Base-by-base conservation (phyloP, 2,329 filamentous ascomycete genomes). In the Alternaria triticina region DNA sequence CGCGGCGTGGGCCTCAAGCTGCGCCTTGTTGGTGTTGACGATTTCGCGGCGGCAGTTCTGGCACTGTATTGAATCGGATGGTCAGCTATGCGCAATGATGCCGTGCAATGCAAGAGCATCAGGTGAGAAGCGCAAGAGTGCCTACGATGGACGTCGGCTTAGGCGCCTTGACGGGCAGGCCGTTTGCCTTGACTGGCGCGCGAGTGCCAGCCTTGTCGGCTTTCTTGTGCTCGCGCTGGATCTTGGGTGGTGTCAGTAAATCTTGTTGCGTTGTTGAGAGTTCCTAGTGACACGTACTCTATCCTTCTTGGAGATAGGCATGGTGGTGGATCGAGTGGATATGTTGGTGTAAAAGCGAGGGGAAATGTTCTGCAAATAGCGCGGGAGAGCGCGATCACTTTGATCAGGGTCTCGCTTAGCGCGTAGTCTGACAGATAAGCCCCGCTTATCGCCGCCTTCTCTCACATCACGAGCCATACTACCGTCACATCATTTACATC, bases 201-300 rank as follows among this genome's bases (percentile, higher is more conserved):
- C 85, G 82, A 57, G 86, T 87, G 63, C 86, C 86, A 28, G 84
- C 85, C 27, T 82, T 82, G 5, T 87, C 86, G 45, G 83, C 86
- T 67, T 83, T 85, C 73, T 71, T 85, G 79, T 87, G 86, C 77
- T 87, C 86, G 74, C 84, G 84, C 69, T 82, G 79, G 69, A 85
- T 80, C 82, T 86, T n/a, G n/a, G 1, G 44, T 1, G n/a, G 1
- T n/a, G 44, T 61, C 27, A 61, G 44, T 36, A 20, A 43, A 20
- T 9, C n/a, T n/a, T n/a, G n/a, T n/a, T n/a, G n/a, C n/a, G n/a
- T n/a, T n/a, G n/a, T n/a, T n/a, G n/a, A n/a, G n/a, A n/a, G n/a
- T n/a, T n/a, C n/a, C n/a, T n/a, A n/a, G n/a, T n/a, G n/a, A n/a
- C n/a, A n/a, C 73, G 6, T 64, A 81, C 80, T 68, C 79, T 78